Conservation (phyloP, 441 rosid genomes). For the Corymbia calophylla region DNA sequence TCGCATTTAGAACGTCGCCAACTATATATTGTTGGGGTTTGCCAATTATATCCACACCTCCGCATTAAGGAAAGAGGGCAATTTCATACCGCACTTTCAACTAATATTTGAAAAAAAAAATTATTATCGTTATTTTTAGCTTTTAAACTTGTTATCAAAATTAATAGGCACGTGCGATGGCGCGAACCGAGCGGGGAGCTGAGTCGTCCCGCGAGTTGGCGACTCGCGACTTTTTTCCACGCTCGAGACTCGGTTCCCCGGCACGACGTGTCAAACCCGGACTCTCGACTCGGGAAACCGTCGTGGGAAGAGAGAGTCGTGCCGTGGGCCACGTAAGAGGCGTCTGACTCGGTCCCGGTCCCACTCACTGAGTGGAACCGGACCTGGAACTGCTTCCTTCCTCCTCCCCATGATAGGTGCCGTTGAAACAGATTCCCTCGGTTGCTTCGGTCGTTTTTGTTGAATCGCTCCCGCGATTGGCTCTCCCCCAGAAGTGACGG, state of each 20-base stretch:
- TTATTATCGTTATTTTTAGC: not conserved
- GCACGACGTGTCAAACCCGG: not conserved
- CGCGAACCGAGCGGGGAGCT: not conserved
- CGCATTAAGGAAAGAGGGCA: not conserved
- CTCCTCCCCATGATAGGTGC: not conserved
- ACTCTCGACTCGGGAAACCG: no score
- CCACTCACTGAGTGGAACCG: not conserved
- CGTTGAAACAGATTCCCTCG: not conserved
- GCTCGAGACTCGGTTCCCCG: not conserved
- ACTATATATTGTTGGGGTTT: not conserved
- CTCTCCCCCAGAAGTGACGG: not conserved
- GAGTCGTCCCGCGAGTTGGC: not conserved
- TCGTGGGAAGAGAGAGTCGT: no score
- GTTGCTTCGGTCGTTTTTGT: not conserved
- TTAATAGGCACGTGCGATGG: not conserved
- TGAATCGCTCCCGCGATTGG: not conserved
- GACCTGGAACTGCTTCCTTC: not conserved
- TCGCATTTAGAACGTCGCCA: accelerated
- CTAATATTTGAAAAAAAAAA: not conserved
- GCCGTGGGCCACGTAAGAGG: no score
- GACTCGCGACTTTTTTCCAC: not conserved
- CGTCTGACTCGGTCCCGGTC: not conserved
- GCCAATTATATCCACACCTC: not conserved
- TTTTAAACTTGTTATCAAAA: not conserved
- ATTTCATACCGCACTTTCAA: accelerated